Conservation (phyloP, 331 rosid genomes). For the Quercus lobata region DNA sequence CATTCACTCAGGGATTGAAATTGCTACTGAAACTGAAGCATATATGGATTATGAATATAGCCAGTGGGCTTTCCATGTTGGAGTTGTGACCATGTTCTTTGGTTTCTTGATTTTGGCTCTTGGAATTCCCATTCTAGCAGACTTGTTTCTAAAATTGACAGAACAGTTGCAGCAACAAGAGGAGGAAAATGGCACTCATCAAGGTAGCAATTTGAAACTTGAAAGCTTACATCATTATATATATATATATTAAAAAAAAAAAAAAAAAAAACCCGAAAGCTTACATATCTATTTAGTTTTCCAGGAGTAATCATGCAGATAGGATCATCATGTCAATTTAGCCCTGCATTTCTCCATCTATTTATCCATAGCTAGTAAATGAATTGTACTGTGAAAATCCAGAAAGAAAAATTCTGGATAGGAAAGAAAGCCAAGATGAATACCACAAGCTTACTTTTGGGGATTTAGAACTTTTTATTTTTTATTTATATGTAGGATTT, state of each 20-base stretch:
- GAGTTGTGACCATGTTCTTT: too few relatives aligned
- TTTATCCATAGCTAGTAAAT: background rate
- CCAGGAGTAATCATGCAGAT: background rate
- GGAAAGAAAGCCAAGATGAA: background rate
- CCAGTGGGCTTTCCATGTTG: background rate
- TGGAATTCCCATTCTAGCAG: slow-evolving; percentile 53
- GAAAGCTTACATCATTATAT: too few relatives aligned
- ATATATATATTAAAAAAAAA: too few relatives aligned
- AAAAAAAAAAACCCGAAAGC: background rate
- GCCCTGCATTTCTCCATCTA: background rate
- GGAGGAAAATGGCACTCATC: slow-evolving; percentile 22
- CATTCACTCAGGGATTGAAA: slow-evolving; percentile 27
- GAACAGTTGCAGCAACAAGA: slow-evolving; percentile 36
- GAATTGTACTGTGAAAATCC: background rate
- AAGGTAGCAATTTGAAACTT: background rate
- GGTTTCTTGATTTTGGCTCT: slow-evolving; percentile 18
- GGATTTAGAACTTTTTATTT: background rate
- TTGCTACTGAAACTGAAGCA: slow-evolving; percentile 18
- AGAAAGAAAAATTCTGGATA: background rate
- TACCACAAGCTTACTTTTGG: background rate
- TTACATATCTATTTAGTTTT: background rate
- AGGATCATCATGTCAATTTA: background rate
- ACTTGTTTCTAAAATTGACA: slow-evolving; percentile 38
- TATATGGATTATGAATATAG: background rate
- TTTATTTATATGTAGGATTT: background rate